Evolutionary conservation across 2,329 filamentous ascomycete genomes (phyloP), one percentile per base, ranked within the genome.

Genomic region (Fusarium bactridioides): DNA sequence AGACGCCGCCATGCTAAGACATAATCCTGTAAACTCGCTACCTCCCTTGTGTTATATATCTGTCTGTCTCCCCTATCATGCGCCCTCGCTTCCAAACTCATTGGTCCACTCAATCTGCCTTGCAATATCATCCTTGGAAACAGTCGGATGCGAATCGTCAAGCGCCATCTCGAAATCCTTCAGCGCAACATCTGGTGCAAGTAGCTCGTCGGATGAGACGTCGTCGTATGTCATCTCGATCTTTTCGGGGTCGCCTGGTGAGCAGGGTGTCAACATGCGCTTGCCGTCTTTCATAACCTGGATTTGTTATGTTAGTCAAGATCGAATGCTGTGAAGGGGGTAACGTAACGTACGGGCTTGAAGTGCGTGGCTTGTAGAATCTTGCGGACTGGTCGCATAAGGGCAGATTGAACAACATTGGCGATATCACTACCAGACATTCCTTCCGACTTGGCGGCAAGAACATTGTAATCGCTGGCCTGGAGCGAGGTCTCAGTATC

Each of bases 281-380:
- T 85, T 81, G 40, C 86, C 89, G 29, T 97, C 92, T 64, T 91
- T 87, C 75, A 87, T 88, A 37, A 97, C 90, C 93, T 95, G 72
- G 3, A 13, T 18, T 23, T 31, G 31, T 77, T 55, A 72, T 29
- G 33, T 78, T 55, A 72, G 62, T n/a, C 2, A 18, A 12, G 6
- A 8, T 21, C 12, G 8, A 19, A 3, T 15, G 2, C 3, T 8
- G 9, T 15, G 25, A 21, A 10, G n/a, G 10, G 18, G 4, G 48
- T 3, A 19, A 81, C 83, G 50, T 3, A 19, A 81, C 84, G 48
- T 86, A 95, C 95, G 85, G 93, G 92, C 82, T 98, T 98, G 84
- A 98, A 99, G 84, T 99, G 96, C 59, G 96, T 99, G 23, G 96
- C 95, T 72, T 95, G 97, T 81, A 98, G 92, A 75, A 99, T 98